Base-by-base conservation (phyloP, 345 rosid species). In the Acer yangbiense region DNA sequence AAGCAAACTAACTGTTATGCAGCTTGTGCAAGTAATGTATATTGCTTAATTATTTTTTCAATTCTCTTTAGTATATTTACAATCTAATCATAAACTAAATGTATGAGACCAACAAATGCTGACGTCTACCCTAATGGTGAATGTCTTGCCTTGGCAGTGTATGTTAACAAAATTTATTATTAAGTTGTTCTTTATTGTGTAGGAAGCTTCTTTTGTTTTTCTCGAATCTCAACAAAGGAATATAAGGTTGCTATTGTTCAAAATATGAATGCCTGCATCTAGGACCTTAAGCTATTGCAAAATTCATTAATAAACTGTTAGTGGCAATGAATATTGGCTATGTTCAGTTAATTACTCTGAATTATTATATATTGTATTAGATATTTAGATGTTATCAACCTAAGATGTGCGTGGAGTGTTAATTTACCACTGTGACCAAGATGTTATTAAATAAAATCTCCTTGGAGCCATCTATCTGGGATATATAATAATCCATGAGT, bases 201-300 rank as follows among this genome's bases (percentile, higher is more conserved):
- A 29, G 14, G 44, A 25, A 50, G 74, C 64, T 72, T 39, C n/a
- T 27, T 7, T 12, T 58, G 29, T 27, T 23, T 23, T 23, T 23
- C 25, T 23, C n/a, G 25, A 23, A 23, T 23, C 25, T 23, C 25
- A 23, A 23, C 25, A 0, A 23, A 23, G 25, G 25, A 23, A 25
- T 25, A 25, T 25, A 25, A 25, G 27, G 27, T 1, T 25, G 27
- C 1, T 25, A 25, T 1, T 25, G 27, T 25, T 25, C 27, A 25
- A 25, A 25, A 25, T 25, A 25, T 25, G 27, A 25, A 25, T 25
- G 27, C 27, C 27, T 25, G 27, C 27, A 25, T 25, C 27, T 25
- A 25, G 27, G 68, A 43, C 14, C 76, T 73, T 72, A 58, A 27
- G 35, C 62, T 71, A 12, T 46, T 55, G 58, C 25, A 20, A 25